These are phyloP conservation scores for Aspergillus amoenus DNA, from an alignment of 2,329 filamentous ascomycete species.

Conservation along the genomic window DNA sequence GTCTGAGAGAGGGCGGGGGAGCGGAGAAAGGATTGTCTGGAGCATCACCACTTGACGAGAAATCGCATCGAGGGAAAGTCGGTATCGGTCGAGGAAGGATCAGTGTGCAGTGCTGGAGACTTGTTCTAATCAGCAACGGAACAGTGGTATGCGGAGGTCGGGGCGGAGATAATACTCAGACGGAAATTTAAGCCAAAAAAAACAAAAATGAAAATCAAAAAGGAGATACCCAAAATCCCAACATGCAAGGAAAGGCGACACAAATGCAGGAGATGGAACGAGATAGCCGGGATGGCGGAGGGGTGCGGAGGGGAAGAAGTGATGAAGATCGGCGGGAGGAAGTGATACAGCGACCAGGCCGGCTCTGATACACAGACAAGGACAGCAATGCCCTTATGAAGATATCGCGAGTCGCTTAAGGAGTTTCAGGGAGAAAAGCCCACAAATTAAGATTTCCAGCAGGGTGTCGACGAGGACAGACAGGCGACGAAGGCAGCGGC, in stretches of 20 bases:
- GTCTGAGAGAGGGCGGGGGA: not conserved
- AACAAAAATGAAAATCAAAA: conserved; percentile 4
- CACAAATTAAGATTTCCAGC: conserved; percentile 7
- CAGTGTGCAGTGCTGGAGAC: not conserved
- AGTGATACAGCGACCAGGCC: not conserved
- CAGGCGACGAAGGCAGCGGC: conserved; percentile 25
- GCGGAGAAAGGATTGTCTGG: conserved; percentile 4
- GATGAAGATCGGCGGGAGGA: conserved; percentile 5
- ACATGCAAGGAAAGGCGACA: conserved; percentile 4
- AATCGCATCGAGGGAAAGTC: conserved; percentile 5
- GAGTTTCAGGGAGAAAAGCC: not conserved
- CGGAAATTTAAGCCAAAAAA: conserved; percentile 1
- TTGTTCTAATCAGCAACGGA: not conserved
- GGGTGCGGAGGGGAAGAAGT: conserved; percentile 6
- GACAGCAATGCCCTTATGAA: conserved; percentile 3
- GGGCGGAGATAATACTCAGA: not conserved
- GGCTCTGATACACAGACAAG: not conserved
- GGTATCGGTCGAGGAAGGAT: not conserved
- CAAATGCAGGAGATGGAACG: conserved; percentile 19
- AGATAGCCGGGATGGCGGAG: conserved; percentile 9
- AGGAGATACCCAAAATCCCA: conserved; percentile 15
- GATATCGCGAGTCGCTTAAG: conserved; percentile 5
- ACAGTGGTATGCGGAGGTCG: conserved; percentile 3
- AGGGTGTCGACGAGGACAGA: conserved; percentile 13
- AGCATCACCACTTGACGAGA: conserved; percentile 10